Conservation (phyloP, 257 asterid genomes). For the Linderniella brevidens region DNA sequence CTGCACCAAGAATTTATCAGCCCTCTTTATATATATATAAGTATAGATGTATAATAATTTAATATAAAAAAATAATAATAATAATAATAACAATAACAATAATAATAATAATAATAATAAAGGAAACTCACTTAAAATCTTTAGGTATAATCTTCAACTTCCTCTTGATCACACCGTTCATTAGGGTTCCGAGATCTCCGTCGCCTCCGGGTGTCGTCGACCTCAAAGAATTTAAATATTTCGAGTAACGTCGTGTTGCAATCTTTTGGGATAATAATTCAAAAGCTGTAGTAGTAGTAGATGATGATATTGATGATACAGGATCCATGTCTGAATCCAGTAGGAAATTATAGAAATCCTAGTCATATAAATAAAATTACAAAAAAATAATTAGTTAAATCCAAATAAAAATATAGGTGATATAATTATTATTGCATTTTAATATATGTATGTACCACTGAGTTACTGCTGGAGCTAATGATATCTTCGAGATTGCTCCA, state of each 20-base stretch:
- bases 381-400: too few relatives aligned
- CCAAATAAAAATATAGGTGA: too few relatives aligned
- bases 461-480: conserved; percentile 30
- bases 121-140: too few relatives aligned
- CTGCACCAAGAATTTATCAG: conserved; percentile 14
- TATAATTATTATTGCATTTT: too few relatives aligned
- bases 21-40: too few relatives aligned
- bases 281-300: conserved; percentile 2
- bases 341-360: conserved; percentile 64
- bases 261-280: conserved; percentile 14
- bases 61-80: too few relatives aligned
- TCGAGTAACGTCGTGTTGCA: conserved; percentile 36
- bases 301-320: conserved; percentile 36
- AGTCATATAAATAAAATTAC: too few relatives aligned
- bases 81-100: too few relatives aligned
- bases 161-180: conserved; percentile 64
- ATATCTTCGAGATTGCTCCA: conserved; percentile 47
- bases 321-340: conserved; percentile 69
- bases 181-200: conserved; percentile 34
- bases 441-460: conserved; percentile 24
- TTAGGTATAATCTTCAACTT: too few relatives aligned
- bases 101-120: too few relatives aligned
- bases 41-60: too few relatives aligned
- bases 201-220: conserved; percentile 28
- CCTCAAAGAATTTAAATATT: conserved; percentile 38